Evolutionary conservation across 2,329 filamentous ascomycete genomes (phyloP), one percentile per base, ranked within the genome.

Genomic region (Xylariaceae sp.): DNA sequence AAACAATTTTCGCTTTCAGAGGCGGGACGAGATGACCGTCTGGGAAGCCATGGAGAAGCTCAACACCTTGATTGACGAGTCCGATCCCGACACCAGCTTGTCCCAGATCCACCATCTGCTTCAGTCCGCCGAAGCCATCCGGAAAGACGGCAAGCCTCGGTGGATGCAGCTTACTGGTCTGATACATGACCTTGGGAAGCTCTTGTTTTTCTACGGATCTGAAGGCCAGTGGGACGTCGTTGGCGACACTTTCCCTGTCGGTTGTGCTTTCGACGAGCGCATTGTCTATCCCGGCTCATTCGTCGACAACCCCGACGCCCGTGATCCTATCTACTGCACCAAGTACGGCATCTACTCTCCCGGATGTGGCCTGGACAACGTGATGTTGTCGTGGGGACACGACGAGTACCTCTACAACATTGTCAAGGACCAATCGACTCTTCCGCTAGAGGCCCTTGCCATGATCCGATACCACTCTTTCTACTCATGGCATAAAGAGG

Each of bases 401-500:
- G 89, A 93, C 72, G 89, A 93, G 77, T 92, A 92, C 75, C 80
- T 93, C 51, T 96, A 96, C 79, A 87, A 91, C 70, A 87, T 96
- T 62, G 85, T 89, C 75, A 92, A 91, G 78, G 87, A 89, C 64
- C 91, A 96, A 79, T 88, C 83, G 53, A 88, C 79, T 0, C 80
- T 96, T 49, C 92, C 92, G 0, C 80, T 82, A 51, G 91, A 96
- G 80, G 89, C 88, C 0, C 81, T 96, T 9, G 92, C 91, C 62
- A 96, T 96, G 90, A 94, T 96, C 73, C 81, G 92, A 58, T 96
- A 95, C 76, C 92, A 96, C 77, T 90, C 87, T 4, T 96, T 96
- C 77, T 96, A 96, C 76, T 88, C 92, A 13, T 96, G 91, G 92
- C 92, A 96, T 76, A 84, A 81, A 62, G 87, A 88, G 73, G 88